phyloP scores from a whole-genome alignment of 768 basidiomycete species.

The Botryobasidium botryosum region DNA sequence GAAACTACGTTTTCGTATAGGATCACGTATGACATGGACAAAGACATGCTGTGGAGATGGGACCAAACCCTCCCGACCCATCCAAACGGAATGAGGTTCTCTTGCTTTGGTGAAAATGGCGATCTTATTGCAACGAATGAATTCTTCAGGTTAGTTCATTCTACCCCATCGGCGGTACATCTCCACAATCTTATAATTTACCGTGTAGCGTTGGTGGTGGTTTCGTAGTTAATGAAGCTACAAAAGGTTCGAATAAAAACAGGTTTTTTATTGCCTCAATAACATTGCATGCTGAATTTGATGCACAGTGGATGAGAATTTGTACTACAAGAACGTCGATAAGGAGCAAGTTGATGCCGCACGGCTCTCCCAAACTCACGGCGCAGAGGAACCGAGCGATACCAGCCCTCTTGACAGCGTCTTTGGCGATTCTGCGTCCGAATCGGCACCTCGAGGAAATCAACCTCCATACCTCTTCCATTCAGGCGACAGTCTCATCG shows the following conservation, averaged over 20 bases:
- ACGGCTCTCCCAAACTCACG: slow-evolving; percentile 50
- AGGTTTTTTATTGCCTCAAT: too few relatives aligned
- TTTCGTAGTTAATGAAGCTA: slow-evolving; percentile 90
- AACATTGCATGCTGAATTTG: neutral
- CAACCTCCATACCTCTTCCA: slow-evolving; percentile 74
- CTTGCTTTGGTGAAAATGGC: slow-evolving; percentile 64
- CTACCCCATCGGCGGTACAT: neutral
- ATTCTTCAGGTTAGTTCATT: slow-evolving; percentile 42
- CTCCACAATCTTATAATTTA: neutral
- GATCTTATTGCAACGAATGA: slow-evolving; percentile 85
- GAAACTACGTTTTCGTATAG: too few relatives aligned
- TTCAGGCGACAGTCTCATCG: slow-evolving; percentile 56
- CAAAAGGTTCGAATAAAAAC: slow-evolving; percentile 39
- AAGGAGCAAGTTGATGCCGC: slow-evolving; percentile 67
- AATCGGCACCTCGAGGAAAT: slow-evolving; percentile 19
- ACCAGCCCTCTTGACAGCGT: slow-evolving; percentile 6
- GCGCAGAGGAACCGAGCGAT: slow-evolving; percentile 6
- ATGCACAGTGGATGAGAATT: slow-evolving; percentile 64
- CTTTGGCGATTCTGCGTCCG: slow-evolving; percentile 8
- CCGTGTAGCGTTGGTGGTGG: slow-evolving; percentile 67
- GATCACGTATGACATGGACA: slow-evolving; percentile 76
- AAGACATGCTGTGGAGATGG: slow-evolving; percentile 82
- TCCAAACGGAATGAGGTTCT: slow-evolving; percentile 89
- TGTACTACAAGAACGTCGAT: slow-evolving; percentile 87
- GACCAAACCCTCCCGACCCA: slow-evolving; percentile 67